Conservation (phyloP, 768 basidiomycete species). For the Agaricus subrufescens region DNA sequence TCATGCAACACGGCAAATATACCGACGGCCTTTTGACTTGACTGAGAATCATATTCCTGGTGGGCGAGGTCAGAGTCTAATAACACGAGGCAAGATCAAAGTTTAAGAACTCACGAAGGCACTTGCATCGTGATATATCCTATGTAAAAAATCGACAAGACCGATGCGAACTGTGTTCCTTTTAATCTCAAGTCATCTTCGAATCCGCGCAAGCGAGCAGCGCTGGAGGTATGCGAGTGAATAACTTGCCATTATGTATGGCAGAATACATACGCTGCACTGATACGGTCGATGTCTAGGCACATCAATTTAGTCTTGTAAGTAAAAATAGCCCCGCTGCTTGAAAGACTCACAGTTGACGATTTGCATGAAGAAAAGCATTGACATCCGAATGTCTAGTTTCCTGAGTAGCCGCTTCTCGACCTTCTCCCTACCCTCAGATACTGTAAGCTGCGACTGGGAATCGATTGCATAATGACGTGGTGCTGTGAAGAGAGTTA, state of each 20-base stretch:
- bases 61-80: background rate
- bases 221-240: constrained; percentile 28
- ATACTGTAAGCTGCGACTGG: constrained; percentile 17
- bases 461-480: too few relatives aligned
- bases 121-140: constrained; percentile 72
- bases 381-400: constrained; percentile 49
- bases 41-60: constrained; percentile 67
- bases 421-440: constrained; percentile 18
- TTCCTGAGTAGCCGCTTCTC: constrained; percentile 39
- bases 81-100: background rate
- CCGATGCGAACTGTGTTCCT: constrained; percentile 54
- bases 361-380: constrained; percentile 41
- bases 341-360: constrained; percentile 30
- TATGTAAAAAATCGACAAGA: constrained; percentile 59
- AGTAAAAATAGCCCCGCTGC: background rate
- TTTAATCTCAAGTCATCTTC: constrained; percentile 54
- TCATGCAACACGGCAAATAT: constrained; percentile 60
- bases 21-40: constrained; percentile 58
- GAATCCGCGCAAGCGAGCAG: constrained; percentile 62
- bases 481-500: too few relatives aligned
- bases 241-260: background rate
- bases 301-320: background rate
- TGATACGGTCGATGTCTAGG: constrained; percentile 65
- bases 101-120: constrained; percentile 42
- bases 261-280: constrained; percentile 42